Evolutionary conservation across 2,329 filamentous ascomycete species (phyloP).

Genomic region (Fusarium graminum): DNA sequence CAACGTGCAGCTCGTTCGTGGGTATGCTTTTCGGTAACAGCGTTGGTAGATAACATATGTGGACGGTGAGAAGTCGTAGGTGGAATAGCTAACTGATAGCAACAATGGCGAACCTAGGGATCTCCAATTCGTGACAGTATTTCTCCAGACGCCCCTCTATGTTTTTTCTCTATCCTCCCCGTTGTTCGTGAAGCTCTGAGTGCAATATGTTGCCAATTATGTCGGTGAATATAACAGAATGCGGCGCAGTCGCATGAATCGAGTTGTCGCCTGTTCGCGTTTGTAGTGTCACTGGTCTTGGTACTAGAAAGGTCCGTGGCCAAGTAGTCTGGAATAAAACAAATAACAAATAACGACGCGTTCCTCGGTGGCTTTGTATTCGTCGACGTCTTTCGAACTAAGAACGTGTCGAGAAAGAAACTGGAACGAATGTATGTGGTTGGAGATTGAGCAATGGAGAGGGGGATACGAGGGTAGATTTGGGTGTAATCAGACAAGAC

Average conservation of each 20-base stretch:
- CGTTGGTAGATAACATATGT: slow-evolving; percentile 31
- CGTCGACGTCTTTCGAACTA: slow-evolving; percentile 17
- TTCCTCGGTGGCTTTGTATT: slow-evolving; percentile 4
- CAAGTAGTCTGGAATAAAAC: slow-evolving; percentile 4
- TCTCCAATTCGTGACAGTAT: slow-evolving; percentile 8
- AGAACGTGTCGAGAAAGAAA: slow-evolving; percentile 14
- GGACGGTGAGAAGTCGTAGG: slow-evolving; percentile 4
- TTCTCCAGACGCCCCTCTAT: not conserved
- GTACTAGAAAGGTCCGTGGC: slow-evolving; percentile 10
- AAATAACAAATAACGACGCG: not conserved
- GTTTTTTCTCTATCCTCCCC: slow-evolving; percentile 1
- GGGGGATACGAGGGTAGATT: slow-evolving; percentile 29
- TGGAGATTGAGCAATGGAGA: slow-evolving; percentile 31
- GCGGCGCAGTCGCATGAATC: slow-evolving; percentile 30
- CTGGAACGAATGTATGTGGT: slow-evolving; percentile 38
- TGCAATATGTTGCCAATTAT: slow-evolving; percentile 11
- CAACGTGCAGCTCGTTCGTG: slow-evolving; percentile 7
- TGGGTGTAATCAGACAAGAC: slow-evolving; percentile 36
- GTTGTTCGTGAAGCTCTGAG: not conserved
- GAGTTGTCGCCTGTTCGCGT: slow-evolving; percentile 5
- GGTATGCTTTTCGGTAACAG: slow-evolving; percentile 12
- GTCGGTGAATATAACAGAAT: slow-evolving; percentile 23
- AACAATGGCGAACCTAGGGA: slow-evolving; percentile 5
- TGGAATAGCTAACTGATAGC: slow-evolving; percentile 7
- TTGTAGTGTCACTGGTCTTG: slow-evolving; percentile 5